Conservation (phyloP, 2,329 filamentous ascomycete species). For the Pezizomycotina sp. region DNA sequence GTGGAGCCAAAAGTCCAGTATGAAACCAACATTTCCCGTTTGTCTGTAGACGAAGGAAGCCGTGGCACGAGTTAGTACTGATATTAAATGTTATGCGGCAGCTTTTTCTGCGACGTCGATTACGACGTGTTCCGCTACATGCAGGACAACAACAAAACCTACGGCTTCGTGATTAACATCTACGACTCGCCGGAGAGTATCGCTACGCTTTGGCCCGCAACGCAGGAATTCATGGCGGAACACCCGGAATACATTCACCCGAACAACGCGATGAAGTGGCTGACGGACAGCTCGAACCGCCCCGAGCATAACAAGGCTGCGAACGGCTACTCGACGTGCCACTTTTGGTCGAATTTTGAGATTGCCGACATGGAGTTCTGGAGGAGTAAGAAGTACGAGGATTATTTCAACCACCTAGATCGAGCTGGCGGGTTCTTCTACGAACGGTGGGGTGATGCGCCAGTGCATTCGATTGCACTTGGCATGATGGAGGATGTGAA, state of each 20-base stretch:
- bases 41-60: no score
- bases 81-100: conserved; percentile 1
- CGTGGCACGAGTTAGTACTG: neutral
- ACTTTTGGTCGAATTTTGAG: conserved; percentile 99
- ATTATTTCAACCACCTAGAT: conserved; percentile 92
- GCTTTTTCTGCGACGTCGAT: conserved; percentile 94
- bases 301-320: conserved; percentile 66
- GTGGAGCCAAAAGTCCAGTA: conserved; percentile 87
- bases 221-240: conserved; percentile 69
- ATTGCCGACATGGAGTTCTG: conserved; percentile 88
- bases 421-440: conserved; percentile 95
- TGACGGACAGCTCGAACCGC: conserved; percentile 59
- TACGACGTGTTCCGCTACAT: conserved; percentile 98
- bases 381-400: conserved; percentile 75
- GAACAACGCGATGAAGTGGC: conserved; percentile 76
- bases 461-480: conserved; percentile 84
- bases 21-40: neutral
- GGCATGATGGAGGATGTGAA: conserved; percentile 80
- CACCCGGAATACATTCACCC: conserved; percentile 65
- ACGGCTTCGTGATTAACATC: conserved; percentile 94
- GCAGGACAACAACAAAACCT: conserved; percentile 96
- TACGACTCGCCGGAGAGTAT: conserved; percentile 84
- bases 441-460: conserved; percentile 94
- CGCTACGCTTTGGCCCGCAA: conserved; percentile 86
- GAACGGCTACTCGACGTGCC: conserved; percentile 90